Percentiles rank a stretch among this genome's conserved stretches.
These are phyloP conservation scores for Wickerhamomyces hampshirensis DNA, from an alignment of 805 yeast genomes.

Conservation along the genomic window DNA sequence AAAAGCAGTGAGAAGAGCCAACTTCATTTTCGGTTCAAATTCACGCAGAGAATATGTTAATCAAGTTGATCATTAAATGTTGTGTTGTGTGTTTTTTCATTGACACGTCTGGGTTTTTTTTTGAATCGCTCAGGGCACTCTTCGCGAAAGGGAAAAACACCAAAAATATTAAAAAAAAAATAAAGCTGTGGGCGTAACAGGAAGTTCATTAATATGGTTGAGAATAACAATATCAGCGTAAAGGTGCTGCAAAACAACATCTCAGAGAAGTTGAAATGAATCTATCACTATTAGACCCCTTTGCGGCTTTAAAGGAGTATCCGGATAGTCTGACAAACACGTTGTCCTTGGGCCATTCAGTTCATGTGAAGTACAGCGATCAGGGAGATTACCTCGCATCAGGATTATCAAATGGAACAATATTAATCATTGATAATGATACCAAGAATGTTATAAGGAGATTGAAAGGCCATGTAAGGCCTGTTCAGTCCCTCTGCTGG, in stretches of 20 bases:
- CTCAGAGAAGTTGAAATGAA: too few species aligned
- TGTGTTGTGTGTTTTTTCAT: conserved; percentile 6
- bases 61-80: too few species aligned
- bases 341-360: conserved; percentile 59
- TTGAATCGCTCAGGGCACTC: too few species aligned
- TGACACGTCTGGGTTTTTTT: conserved; percentile 4
- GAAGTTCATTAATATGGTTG: too few species aligned
- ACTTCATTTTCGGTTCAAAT: conserved; percentile 6
- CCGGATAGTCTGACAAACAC: conserved; percentile 82
- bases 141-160: too few species aligned
- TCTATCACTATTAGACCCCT: conserved; percentile 80
- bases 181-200: too few species aligned
- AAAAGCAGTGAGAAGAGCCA: conserved; percentile 12
- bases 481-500: conserved; percentile 76
- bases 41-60: too few species aligned
- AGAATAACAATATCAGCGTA: too few species aligned
- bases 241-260: too few species aligned
- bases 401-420: conserved; percentile 70
- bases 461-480: conserved; percentile 61
- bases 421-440: conserved; percentile 69
- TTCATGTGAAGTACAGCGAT: conserved; percentile 61
- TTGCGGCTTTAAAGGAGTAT: conserved; percentile 84
- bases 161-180: too few species aligned
- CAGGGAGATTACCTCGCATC: conserved; percentile 85
- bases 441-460: conserved; percentile 54